Evolutionary conservation across 139 green algal species (phyloP), one percentile per base, ranked within the genome.

Genomic region (Coelastrella sp.): DNA sequence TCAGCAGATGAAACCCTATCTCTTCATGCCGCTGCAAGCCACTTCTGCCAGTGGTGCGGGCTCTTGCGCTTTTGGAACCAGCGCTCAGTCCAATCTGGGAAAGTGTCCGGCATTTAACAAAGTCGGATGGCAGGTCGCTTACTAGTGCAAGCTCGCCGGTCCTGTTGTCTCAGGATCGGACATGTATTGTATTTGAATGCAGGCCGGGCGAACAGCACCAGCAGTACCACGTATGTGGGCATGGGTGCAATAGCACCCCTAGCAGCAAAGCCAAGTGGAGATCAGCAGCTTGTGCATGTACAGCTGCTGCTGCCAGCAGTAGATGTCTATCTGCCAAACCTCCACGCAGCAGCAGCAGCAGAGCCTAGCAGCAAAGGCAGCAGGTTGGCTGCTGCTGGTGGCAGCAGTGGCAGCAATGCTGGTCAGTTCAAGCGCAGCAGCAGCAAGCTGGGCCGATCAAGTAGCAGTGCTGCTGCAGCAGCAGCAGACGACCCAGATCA

Each of bases 301-400:
- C 23, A 66, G 23, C 32, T 84, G 78, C 78, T 84, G 78, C 47
- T 84, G 47, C 78, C 56, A 32, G 56, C 78, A 84, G 17, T 57
- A 3, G 57, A 65, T 13, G 16, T 66, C 78, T n/a, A 68, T 16
- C 13, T 84, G 16, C 17, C 23, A 54, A 10, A 16, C 11, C 56
- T 13, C 23, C 78, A 66, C 0, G 11, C 78, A 84, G 16, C 78
- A 84, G 4, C 74, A 32, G 57, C 8, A 68, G 7, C 23, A 16
- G 74, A 57, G 22, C 7, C 22, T 6, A 58, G 23, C 22, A 80
- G 74, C 74, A 80, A 17, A 13, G 23, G 74, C 74, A 80, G 14
- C 74, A 80, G 74, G 4, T 16, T 23, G 11, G 74, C 22, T 80
- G 74, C 23, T 59, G 22, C 74, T 80, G 74, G 7, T 58, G 19